Evolutionary conservation across 805 yeast species (phyloP).

Genomic region (Candida glaebosa): DNA sequence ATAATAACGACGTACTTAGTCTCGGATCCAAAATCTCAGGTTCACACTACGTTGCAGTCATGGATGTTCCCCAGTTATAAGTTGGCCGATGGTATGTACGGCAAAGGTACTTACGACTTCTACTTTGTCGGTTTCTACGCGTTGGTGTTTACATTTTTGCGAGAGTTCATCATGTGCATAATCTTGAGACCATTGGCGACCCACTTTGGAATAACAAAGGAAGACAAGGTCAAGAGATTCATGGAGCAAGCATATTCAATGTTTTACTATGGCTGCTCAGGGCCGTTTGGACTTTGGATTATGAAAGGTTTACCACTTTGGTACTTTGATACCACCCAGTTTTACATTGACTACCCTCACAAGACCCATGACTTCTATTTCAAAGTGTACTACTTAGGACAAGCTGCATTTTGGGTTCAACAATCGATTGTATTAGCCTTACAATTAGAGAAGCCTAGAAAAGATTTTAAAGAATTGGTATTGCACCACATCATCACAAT

Average conservation of each 20-base stretch:
- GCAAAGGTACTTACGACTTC: conserved; percentile 83
- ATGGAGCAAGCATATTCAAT: conserved; percentile 91
- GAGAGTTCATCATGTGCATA: conserved; percentile 89
- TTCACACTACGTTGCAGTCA: conserved; percentile 56
- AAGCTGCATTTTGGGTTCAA: conserved; percentile 98
- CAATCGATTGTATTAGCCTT: conserved; percentile 80
- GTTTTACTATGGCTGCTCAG: conserved; percentile 73
- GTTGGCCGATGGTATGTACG: conserved; percentile 66
- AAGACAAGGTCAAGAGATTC: conserved; percentile 68
- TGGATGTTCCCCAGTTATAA: conserved; percentile 66
- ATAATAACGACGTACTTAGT: conserved; percentile 45
- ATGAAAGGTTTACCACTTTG: conserved; percentile 81
- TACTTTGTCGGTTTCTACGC: conserved; percentile 76
- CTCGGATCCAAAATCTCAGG: conserved; percentile 53
- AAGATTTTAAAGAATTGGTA: conserved; percentile 86
- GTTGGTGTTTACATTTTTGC: conserved; percentile 80
- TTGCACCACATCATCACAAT: conserved; percentile 93
- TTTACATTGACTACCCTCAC: conserved; percentile 84
- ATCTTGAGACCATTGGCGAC: conserved; percentile 70
- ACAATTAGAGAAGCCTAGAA: conserved; percentile 91
- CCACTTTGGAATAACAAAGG: conserved; percentile 46
- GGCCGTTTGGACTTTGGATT: conserved; percentile 85
- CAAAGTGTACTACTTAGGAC: conserved; percentile 82
- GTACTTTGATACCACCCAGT: conserved; percentile 81
- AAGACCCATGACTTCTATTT: conserved; percentile 61